These are phyloP conservation scores for Mycena latifolia DNA, from an alignment of 768 basidiomycete species.

Conservation along the genomic window DNA sequence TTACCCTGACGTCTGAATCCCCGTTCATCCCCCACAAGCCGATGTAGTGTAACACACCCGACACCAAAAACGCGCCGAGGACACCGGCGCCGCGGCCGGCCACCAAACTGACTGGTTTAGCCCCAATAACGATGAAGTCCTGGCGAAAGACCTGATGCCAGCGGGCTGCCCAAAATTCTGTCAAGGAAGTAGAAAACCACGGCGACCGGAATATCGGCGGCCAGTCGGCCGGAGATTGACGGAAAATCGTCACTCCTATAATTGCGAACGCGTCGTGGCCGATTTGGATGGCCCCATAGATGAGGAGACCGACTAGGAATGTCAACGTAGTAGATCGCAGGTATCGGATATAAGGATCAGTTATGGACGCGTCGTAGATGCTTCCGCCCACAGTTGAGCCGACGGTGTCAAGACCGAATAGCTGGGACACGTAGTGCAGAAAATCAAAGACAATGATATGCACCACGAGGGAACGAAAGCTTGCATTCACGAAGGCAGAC, in stretches of 20 bases:
- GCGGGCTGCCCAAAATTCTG: slow-evolving; percentile 70
- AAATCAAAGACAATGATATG: slow-evolving; percentile 58
- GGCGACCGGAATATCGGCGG: slow-evolving; percentile 73
- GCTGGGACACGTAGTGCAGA: slow-evolving; percentile 60
- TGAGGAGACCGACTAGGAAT: slow-evolving; percentile 53
- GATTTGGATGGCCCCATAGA: slow-evolving; percentile 60
- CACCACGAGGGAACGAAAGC: slow-evolving; percentile 46
- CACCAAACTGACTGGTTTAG: slow-evolving; percentile 53
- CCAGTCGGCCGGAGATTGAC: slow-evolving; percentile 66
- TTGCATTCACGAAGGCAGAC: slow-evolving; percentile 50
- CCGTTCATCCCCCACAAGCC: slow-evolving; percentile 71
- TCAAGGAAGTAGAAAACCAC: slow-evolving; percentile 68
- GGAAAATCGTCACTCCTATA: slow-evolving; percentile 58
- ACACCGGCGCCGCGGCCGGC: slow-evolving; percentile 63
- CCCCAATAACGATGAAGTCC: slow-evolving; percentile 65
- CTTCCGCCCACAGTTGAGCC: slow-evolving; percentile 53
- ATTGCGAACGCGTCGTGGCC: slow-evolving; percentile 57
- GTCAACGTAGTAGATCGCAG: slow-evolving; percentile 60
- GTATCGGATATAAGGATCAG: slow-evolving; percentile 49
- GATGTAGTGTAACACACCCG: slow-evolving; percentile 70
- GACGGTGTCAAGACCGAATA: slow-evolving; percentile 57
- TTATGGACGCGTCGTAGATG: slow-evolving; percentile 55
- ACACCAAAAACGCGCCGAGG: slow-evolving; percentile 70
- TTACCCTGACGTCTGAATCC: slow-evolving; percentile 60
- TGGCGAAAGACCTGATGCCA: slow-evolving; percentile 82